phyloP scores from a whole-genome alignment of 2,329 filamentous ascomycete species.

The Dactylonectria estremocensis region DNA sequence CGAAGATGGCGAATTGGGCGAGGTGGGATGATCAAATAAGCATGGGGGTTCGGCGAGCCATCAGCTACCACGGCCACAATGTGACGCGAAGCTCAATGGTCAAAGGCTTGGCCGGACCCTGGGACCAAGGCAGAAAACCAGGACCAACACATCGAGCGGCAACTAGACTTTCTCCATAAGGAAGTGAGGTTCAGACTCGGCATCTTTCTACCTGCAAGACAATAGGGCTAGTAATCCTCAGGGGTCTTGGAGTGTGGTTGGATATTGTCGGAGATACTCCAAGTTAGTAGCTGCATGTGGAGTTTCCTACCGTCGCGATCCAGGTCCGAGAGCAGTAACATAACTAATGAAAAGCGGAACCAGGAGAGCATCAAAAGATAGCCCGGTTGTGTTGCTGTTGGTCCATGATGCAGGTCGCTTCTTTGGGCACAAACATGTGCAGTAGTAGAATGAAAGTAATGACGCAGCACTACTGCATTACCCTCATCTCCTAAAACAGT shows the following conservation, averaged over 20 bases:
- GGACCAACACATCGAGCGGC: conserved; percentile 35
- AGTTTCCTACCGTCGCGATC: background rate
- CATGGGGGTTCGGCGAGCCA: conserved; percentile 24
- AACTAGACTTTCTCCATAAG: conserved; percentile 46
- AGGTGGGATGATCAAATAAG: conserved; percentile 33
- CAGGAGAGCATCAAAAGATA: background rate
- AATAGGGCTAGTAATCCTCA: background rate
- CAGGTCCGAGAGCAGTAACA: background rate
- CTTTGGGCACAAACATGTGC: background rate
- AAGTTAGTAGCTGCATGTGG: background rate
- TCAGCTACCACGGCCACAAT: conserved; percentile 20
- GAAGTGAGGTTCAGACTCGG: conserved; percentile 30
- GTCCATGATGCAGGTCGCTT: background rate
- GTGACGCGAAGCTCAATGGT: conserved; percentile 9
- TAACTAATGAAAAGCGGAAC: background rate
- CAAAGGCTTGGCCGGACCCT: conserved; percentile 28
- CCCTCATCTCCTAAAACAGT: too few relatives aligned
- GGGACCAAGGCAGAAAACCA: background rate
- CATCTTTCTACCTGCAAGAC: conserved; percentile 12
- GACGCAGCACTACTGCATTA: too few relatives aligned
- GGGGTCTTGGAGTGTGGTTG: background rate
- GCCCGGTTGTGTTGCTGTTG: background rate
- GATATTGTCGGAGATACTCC: background rate
- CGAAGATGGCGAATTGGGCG: conserved; percentile 11
- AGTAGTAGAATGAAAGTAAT: background rate